Evolutionary conservation across 1,284 basidiomycete species (phyloP).

Genomic region (Veloporphyrellus conicus): DNA sequence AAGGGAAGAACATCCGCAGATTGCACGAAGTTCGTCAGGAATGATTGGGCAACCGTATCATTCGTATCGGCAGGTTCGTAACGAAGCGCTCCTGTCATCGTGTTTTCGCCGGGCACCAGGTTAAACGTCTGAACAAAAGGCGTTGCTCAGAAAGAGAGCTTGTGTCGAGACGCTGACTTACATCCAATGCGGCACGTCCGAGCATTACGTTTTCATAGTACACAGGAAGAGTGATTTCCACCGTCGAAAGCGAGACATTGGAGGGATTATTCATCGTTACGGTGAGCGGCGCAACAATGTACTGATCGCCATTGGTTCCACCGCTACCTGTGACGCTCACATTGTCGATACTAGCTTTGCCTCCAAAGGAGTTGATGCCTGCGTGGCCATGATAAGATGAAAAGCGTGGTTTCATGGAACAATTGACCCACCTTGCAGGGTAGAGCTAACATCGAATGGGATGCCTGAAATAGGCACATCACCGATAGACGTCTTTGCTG

Average conservation of each 20-base stretch:
- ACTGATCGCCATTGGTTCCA: conserved; percentile 53
- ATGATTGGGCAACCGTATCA: conserved; percentile 56
- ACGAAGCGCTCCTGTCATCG: conserved; percentile 56
- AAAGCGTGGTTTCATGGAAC: neutral
- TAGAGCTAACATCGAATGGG: conserved; percentile 56
- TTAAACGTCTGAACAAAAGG: conserved; percentile 43
- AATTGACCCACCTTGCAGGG: conserved; percentile 43
- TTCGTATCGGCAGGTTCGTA: conserved; percentile 64
- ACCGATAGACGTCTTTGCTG: conserved; percentile 63
- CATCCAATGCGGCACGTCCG: conserved; percentile 55
- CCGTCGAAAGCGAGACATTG: conserved; percentile 62
- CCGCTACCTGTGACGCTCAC: conserved; percentile 60
- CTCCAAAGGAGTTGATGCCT: conserved; percentile 56
- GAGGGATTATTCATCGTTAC: conserved; percentile 62
- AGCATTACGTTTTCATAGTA: conserved; percentile 53
- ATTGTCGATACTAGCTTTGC: conserved; percentile 47
- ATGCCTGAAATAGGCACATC: conserved; percentile 65
- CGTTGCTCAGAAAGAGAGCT: neutral
- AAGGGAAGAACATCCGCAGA: conserved; percentile 45
- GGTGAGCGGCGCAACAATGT: conserved; percentile 50
- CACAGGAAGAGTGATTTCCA: conserved; percentile 57
- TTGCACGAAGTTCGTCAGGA: conserved; percentile 56
- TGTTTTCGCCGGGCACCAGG: conserved; percentile 58
- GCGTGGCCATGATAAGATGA: neutral
- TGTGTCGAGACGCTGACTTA: conserved; percentile 34